Evolutionary conservation across 345 rosid genomes (phyloP).

Genomic region (Chamaenerion angustifolium): DNA sequence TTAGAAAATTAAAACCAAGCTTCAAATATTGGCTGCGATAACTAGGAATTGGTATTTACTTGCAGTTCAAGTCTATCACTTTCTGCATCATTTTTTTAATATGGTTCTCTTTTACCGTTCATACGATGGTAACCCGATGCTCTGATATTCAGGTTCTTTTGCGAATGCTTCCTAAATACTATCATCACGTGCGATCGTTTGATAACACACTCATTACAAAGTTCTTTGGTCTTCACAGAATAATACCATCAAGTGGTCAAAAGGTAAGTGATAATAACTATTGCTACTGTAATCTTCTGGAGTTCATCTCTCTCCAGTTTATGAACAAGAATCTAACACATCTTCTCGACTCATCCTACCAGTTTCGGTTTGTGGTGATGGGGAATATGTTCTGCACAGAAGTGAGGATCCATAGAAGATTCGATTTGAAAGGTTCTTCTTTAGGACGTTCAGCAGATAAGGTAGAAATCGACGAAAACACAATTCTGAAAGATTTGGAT

Average conservation of each 20-base stretch:
- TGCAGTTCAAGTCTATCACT: no score
- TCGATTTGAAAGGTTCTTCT: constrained; percentile 93
- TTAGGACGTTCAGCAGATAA: constrained; percentile 81
- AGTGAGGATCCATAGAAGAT: constrained; percentile 85
- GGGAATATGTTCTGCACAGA: constrained; percentile 99
- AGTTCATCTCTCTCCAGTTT: no score
- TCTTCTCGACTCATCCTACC: constrained; percentile 15
- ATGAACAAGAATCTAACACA: not conserved
- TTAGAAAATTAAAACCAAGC: no score
- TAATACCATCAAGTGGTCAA: constrained; percentile 95
- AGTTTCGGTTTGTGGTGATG: constrained; percentile 99
- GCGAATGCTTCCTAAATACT: constrained; percentile 90
- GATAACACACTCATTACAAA: constrained; percentile 94
- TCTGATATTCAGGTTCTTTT: constrained; percentile 59
- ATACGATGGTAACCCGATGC: not conserved
- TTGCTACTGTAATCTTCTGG: no score
- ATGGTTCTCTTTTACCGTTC: no score
- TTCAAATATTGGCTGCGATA: no score
- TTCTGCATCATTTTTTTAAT: no score
- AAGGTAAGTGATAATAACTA: constrained; percentile 32
- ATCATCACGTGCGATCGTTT: constrained; percentile 74
- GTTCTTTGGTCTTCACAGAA: constrained; percentile 97
- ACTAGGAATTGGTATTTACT: no score
- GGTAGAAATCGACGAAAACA: constrained; percentile 87
- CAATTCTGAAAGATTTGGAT: constrained; percentile 94